Percentiles rank a stretch among this genome's conserved stretches.
Conservation (phyloP, 2,329 filamentous ascomycete genomes). For the Aspergillus sp. region DNA sequence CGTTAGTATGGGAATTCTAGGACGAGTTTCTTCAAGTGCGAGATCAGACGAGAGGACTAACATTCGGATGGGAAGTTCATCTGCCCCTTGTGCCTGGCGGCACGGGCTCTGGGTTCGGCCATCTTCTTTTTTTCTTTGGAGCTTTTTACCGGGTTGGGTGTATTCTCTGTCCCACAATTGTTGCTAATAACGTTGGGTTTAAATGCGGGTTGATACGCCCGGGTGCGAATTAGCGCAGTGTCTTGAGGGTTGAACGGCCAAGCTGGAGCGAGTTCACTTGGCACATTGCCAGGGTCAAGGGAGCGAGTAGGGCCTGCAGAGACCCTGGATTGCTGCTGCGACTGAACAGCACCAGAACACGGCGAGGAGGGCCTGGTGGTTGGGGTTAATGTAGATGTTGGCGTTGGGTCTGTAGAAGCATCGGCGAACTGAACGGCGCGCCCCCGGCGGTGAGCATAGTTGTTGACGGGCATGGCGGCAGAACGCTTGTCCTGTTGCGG, state of each 20-base stretch:
- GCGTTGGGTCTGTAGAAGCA: background rate
- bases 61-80: conserved; percentile 76
- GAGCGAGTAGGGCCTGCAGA: background rate
- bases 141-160: background rate
- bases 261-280: conserved; percentile 17
- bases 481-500: conserved; percentile 18
- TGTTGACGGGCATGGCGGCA: conserved; percentile 16
- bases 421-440: conserved; percentile 2
- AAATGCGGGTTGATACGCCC: conserved; percentile 23
- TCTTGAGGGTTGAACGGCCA: conserved; percentile 25
- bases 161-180: background rate
- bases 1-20: background rate
- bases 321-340: background rate
- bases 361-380: background rate
- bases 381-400: conserved; percentile 1
- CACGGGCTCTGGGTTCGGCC: conserved; percentile 75
- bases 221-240: conserved; percentile 23
- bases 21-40: background rate
- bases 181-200: conserved; percentile 8
- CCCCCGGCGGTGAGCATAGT: conserved; percentile 18
- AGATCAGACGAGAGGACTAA: conserved; percentile 41
- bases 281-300: conserved; percentile 19
- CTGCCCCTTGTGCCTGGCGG: conserved; percentile 77
- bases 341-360: background rate
- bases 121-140: conserved; percentile 29